Evolutionary conservation across 495 filamentous ascomycete genomes (phyloP).

Genomic region (Evernia prunastri): DNA sequence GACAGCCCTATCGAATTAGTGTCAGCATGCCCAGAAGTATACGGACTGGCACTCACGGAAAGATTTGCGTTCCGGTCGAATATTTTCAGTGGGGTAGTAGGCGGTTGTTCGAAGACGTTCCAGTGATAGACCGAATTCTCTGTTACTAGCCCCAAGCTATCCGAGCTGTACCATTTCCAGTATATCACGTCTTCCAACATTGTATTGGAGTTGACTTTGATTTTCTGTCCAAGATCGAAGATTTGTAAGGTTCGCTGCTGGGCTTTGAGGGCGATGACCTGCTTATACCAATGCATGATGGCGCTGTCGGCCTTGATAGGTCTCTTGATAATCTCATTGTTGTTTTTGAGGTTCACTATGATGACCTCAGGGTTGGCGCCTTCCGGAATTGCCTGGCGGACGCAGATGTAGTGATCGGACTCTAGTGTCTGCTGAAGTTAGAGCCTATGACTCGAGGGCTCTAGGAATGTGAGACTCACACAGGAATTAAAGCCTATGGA

Average conservation of each 20-base stretch:
- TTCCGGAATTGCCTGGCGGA: slow-evolving; percentile 82
- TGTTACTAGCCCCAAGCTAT: slow-evolving; percentile 79
- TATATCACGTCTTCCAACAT: slow-evolving; percentile 97
- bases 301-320: slow-evolving; percentile 99
- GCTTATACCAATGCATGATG: slow-evolving; percentile 96
- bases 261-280: slow-evolving; percentile 94
- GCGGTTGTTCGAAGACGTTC: slow-evolving; percentile 80
- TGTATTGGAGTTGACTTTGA: slow-evolving; percentile 86
- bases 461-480: slow-evolving; percentile 51
- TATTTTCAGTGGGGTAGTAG: slow-evolving; percentile 74
- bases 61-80: slow-evolving; percentile 92
- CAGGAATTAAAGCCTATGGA: slow-evolving; percentile 97
- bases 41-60: slow-evolving; percentile 48
- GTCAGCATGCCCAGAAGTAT: slow-evolving; percentile 19
- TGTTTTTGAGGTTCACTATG: slow-evolving; percentile 92
- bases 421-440: slow-evolving; percentile 69
- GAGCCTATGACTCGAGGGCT: not conserved
- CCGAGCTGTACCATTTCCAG: slow-evolving; percentile 98
- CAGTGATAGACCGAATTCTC: slow-evolving; percentile 90
- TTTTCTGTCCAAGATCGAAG: slow-evolving; percentile 84
- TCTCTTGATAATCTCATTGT: slow-evolving; percentile 83
- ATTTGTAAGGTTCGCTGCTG: slow-evolving; percentile 91
- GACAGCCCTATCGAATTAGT: slow-evolving; percentile 57
- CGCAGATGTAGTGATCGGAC: slow-evolving; percentile 91
- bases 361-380: slow-evolving; percentile 83